Evolutionary conservation across 148 eudicot genomes (phyloP).

Genomic region (Rheum nobile): DNA sequence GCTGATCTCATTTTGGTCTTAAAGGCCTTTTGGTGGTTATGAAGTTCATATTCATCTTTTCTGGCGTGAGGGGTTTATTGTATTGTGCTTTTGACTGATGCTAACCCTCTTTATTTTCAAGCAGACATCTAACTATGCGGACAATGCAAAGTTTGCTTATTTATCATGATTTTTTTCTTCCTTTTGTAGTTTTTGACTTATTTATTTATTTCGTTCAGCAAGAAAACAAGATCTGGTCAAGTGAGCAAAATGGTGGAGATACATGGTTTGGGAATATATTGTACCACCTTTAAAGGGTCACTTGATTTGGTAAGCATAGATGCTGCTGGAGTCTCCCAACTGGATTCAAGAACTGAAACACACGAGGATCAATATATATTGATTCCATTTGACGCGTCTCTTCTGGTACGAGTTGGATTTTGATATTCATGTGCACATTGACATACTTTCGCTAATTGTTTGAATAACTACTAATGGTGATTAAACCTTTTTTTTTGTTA

Average conservation of each 20-base stretch:
- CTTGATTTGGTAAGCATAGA: slow-evolving; percentile 23
- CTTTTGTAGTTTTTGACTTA: not conserved
- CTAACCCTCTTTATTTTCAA: not conserved
- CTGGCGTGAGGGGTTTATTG: not conserved
- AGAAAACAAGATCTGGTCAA: slow-evolving; percentile 57
- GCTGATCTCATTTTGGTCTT: not conserved
- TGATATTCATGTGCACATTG: not conserved
- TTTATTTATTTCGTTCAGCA: slow-evolving; percentile 29
- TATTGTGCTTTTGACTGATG: not conserved
- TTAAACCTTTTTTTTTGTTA: not conserved
- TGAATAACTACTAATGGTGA: not conserved
- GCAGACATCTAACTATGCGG: not conserved
- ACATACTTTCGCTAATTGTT: not conserved
- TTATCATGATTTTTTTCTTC: not conserved
- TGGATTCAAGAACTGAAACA: slow-evolving; percentile 21
- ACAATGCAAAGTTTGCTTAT: not conserved
- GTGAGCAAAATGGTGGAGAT: slow-evolving; percentile 75
- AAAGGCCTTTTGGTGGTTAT: not conserved
- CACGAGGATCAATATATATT: slow-evolving; percentile 33
- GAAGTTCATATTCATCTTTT: not conserved
- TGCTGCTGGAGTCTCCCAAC: slow-evolving; percentile 17
- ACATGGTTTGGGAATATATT: slow-evolving; percentile 63
- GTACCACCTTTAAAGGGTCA: slow-evolving; percentile 32
- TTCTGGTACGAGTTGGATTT: slow-evolving; percentile 44
- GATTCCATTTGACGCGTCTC: slow-evolving; percentile 62